Evolutionary conservation across 352 stramenopile species (phyloP).

Genomic region (Thalassiosira livingstoniorum): DNA sequence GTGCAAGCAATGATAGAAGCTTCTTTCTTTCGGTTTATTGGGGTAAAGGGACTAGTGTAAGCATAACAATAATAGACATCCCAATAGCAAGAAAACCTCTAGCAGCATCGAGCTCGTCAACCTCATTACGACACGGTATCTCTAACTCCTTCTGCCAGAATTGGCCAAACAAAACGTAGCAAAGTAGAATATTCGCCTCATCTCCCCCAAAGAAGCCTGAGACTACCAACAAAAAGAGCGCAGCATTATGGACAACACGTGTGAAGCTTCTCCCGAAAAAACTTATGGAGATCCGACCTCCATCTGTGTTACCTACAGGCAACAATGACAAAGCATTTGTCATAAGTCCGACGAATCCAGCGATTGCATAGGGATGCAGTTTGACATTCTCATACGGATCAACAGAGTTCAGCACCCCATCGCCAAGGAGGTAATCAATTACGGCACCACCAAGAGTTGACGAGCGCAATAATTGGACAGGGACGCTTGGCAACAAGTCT

Average conservation of each 20-base stretch:
- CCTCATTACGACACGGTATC: constrained; percentile 71
- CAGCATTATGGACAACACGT: constrained; percentile 51
- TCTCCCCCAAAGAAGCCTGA: constrained; percentile 53
- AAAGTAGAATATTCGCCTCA: constrained; percentile 62
- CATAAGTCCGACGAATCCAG: constrained; percentile 74
- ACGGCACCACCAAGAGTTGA: constrained; percentile 69
- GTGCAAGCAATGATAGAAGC: not conserved
- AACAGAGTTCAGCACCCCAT: constrained; percentile 61
- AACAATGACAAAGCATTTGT: constrained; percentile 76
- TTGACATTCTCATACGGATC: constrained; percentile 56
- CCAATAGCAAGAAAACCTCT: constrained; percentile 61
- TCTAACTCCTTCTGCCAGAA: constrained; percentile 74
- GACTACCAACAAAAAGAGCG: constrained; percentile 57
- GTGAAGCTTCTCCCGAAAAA: constrained; percentile 74
- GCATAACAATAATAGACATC: constrained; percentile 59
- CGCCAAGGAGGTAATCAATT: constrained; percentile 69
- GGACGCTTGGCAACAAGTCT: constrained; percentile 63
- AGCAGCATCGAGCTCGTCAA: constrained; percentile 51
- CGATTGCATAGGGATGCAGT: constrained; percentile 81
- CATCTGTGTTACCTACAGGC: constrained; percentile 78
- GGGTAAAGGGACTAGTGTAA: constrained; percentile 60
- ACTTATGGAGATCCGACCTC: constrained; percentile 65
- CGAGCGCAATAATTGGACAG: constrained; percentile 55
- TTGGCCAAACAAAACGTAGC: constrained; percentile 62
- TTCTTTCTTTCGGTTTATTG: constrained; percentile 7